Conservation (phyloP, 768 basidiomycete genomes). For the Imleria badia region DNA sequence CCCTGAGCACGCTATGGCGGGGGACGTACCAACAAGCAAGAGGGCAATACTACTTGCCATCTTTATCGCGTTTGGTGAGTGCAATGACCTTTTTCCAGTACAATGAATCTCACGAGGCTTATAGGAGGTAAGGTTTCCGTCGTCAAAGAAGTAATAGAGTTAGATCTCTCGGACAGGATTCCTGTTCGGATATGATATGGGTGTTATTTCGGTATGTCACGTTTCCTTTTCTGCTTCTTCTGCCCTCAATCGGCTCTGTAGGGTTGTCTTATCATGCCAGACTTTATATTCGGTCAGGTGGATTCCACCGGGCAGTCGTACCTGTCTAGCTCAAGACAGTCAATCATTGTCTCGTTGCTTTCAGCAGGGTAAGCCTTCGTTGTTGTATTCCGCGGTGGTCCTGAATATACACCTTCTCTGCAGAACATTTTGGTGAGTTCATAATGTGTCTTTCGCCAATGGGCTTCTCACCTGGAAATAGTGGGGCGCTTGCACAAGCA, state of each 20-base stretch:
- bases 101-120: neutral
- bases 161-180: slow-evolving; percentile 40
- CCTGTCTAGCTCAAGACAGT: slow-evolving; percentile 63
- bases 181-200: slow-evolving; percentile 75
- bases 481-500: slow-evolving; percentile 66
- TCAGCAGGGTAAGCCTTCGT: slow-evolving; percentile 56
- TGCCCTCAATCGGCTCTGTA: slow-evolving; percentile 20
- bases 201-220: slow-evolving; percentile 63
- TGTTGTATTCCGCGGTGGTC: neutral
- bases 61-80: slow-evolving; percentile 73
- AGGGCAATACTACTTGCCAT: slow-evolving; percentile 63
- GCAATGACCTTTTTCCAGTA: neutral
- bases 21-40: slow-evolving; percentile 58
- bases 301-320: slow-evolving; percentile 46
- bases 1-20: slow-evolving; percentile 20
- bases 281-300: slow-evolving; percentile 70
- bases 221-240: neutral
- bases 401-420: neutral
- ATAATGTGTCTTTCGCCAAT: neutral
- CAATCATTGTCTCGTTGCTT: slow-evolving; percentile 75
- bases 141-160: neutral
- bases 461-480: slow-evolving; percentile 21
- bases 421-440: slow-evolving; percentile 53
- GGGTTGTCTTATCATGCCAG: slow-evolving; percentile 80
- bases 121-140: slow-evolving; percentile 21